phyloP scores from a whole-genome alignment of 495 filamentous ascomycete genomes.

The Aspergillus steynii region DNA sequence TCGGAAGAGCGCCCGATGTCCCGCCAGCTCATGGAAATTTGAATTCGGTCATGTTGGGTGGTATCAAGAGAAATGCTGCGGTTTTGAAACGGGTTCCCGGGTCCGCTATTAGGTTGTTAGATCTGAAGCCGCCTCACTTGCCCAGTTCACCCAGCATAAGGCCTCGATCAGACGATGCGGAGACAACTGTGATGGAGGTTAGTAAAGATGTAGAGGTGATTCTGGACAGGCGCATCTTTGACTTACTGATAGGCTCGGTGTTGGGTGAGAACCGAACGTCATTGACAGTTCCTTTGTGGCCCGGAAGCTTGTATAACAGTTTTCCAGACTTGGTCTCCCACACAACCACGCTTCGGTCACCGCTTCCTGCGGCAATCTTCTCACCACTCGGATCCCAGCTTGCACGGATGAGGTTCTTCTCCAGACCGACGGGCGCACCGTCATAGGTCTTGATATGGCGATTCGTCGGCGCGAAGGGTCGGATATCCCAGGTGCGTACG shows the following conservation, averaged over 20 bases:
- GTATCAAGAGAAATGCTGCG: background rate
- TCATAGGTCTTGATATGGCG: conserved; percentile 83
- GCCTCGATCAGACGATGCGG: conserved; percentile 79
- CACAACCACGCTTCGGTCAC: conserved; percentile 85
- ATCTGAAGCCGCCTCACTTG: conserved; percentile 39
- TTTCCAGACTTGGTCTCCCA: conserved; percentile 85
- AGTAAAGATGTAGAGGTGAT: conserved; percentile 7
- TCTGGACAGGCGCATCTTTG: conserved; percentile 1
- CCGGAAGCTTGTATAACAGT: conserved; percentile 89
- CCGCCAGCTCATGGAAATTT: background rate
- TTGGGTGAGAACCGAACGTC: conserved; percentile 86
- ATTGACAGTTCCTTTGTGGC: conserved; percentile 94
- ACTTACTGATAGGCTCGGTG: conserved; percentile 87
- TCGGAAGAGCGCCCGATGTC: background rate
- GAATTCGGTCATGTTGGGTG: background rate
- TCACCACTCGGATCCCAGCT: conserved; percentile 89
- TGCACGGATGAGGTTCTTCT: conserved; percentile 89
- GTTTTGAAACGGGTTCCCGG: background rate
- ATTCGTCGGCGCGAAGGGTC: conserved; percentile 88
- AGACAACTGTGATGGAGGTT: conserved; percentile 62
- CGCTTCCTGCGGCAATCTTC: conserved; percentile 84
- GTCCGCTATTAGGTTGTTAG: background rate
- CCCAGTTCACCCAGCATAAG: conserved; percentile 77
- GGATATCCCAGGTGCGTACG: conserved; percentile 92
- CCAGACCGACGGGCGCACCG: conserved; percentile 80